Evolutionary conservation across 2,329 filamentous ascomycete genomes (phyloP).

Genomic region (Paraphoma sp.): DNA sequence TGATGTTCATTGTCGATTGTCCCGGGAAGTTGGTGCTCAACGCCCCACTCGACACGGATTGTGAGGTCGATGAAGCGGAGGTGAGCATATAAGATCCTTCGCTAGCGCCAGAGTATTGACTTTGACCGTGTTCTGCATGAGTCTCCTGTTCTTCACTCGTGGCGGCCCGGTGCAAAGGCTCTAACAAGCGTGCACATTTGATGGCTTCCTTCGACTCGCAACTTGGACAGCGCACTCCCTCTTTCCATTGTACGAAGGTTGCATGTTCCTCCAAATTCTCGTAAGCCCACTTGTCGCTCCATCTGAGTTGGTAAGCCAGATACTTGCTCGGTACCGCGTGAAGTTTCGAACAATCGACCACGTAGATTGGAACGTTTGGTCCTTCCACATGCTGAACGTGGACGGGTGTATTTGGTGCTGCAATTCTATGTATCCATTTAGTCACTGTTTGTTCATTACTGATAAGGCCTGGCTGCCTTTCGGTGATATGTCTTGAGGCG

Average conservation of each 20-base stretch:
- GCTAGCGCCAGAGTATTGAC: slow-evolving; percentile 24
- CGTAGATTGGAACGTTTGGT: slow-evolving; percentile 29
- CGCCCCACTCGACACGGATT: slow-evolving; percentile 21
- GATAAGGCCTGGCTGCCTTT: slow-evolving; percentile 10
- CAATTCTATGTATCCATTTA: slow-evolving; percentile 38
- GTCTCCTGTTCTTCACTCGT: neutral
- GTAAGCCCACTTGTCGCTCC: slow-evolving; percentile 37
- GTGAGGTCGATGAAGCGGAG: slow-evolving; percentile 20
- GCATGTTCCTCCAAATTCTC: slow-evolving; percentile 31
- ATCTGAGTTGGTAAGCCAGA: slow-evolving; percentile 41
- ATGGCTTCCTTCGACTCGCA: slow-evolving; percentile 39
- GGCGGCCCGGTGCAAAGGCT: slow-evolving; percentile 37
- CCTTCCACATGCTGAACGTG: slow-evolving; percentile 20
- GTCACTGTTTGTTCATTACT: slow-evolving; percentile 29
- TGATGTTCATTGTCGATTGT: slow-evolving; percentile 22
- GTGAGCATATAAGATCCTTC: slow-evolving; percentile 25
- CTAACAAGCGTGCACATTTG: slow-evolving; percentile 44
- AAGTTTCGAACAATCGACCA: slow-evolving; percentile 44
- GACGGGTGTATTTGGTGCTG: slow-evolving; percentile 18
- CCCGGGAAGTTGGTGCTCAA: slow-evolving; percentile 19
- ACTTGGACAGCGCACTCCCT: slow-evolving; percentile 40
- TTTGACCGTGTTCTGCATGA: slow-evolving; percentile 24
- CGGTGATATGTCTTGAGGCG: slow-evolving; percentile 13
- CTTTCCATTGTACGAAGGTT: slow-evolving; percentile 34
- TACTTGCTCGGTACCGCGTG: slow-evolving; percentile 39